A percentile compares a stretch with the other conserved stretches of the same genome.
These are phyloP conservation scores for Magnaporthiopsis incrustans DNA, from an alignment of 2,329 filamentous ascomycete species.

Conservation along the genomic window DNA sequence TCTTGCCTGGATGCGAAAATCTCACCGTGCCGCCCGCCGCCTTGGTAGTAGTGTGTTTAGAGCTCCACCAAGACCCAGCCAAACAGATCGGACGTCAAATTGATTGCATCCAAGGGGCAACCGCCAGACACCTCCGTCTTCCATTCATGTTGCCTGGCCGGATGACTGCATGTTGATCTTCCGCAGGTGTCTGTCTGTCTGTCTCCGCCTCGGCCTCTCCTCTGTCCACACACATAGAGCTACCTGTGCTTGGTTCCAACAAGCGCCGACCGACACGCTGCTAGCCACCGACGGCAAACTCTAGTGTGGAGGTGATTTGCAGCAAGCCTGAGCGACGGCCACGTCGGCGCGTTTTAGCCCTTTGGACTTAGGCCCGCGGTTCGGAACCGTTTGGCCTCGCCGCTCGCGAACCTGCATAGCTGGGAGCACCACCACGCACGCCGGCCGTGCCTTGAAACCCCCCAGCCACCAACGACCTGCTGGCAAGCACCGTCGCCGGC, in stretches of 20 bases:
- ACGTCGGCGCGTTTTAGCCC: neutral
- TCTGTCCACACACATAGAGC: too few relatives aligned
- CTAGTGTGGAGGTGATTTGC: neutral
- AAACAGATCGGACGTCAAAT: neutral
- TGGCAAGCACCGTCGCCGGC: neutral
- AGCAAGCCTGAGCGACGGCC: neutral
- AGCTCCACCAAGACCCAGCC: neutral
- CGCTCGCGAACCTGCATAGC: neutral
- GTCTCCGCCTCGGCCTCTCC: too few relatives aligned
- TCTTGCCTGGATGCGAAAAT: neutral
- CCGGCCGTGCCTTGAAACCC: neutral
- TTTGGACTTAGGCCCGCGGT: neutral
- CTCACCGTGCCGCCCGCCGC: neutral
- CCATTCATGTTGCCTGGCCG: neutral
- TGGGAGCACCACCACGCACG: neutral
- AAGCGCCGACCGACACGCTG: too few relatives aligned
- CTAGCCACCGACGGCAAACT: too few relatives aligned
- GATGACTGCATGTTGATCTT: too few relatives aligned
- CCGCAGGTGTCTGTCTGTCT: too few relatives aligned
- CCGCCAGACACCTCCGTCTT: neutral
- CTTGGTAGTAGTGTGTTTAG: neutral
- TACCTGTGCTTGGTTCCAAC: too few relatives aligned
- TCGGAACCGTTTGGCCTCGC: neutral
- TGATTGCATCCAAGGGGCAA: neutral
- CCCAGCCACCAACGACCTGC: neutral